Evolutionary conservation across 1,139 yeast genomes (phyloP).

Genomic region (Chernovozyma sophiae-reginae): DNA sequence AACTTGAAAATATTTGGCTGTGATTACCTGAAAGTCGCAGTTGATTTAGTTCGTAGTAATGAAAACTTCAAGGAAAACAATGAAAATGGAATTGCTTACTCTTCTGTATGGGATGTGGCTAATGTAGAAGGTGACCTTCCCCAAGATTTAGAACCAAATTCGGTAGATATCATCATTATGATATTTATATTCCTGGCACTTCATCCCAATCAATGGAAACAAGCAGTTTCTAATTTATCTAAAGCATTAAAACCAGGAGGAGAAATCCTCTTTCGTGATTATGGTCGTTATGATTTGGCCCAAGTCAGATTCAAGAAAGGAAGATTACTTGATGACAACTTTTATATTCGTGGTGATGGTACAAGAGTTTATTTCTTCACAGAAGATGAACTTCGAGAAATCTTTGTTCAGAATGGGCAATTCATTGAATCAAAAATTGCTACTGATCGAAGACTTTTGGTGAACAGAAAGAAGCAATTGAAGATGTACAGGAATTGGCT

Average conservation of each 20-base stretch:
- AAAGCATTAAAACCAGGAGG: constrained; percentile 91
- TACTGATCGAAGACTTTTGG: constrained; percentile 84
- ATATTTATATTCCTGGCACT: constrained; percentile 91
- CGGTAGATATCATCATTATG: constrained; percentile 89
- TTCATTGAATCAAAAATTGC: constrained; percentile 75
- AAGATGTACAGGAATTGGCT: constrained; percentile 98
- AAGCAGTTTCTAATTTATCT: constrained; percentile 66
- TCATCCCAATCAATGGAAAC: constrained; percentile 86
- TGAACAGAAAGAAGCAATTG: constrained; percentile 84
- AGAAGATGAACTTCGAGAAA: constrained; percentile 78
- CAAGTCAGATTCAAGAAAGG: constrained; percentile 92
- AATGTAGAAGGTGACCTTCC: constrained; percentile 73
- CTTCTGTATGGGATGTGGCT: constrained; percentile 95
- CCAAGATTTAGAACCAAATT: constrained; percentile 72
- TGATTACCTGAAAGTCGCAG: constrained; percentile 88
- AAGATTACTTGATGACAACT: constrained; percentile 83
- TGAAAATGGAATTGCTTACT: constrained; percentile 59
- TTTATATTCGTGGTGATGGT: constrained; percentile 96
- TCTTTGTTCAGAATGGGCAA: constrained; percentile 47
- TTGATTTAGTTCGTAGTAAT: constrained; percentile 69
- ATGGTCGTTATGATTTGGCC: constrained; percentile 93
- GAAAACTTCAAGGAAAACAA: constrained; percentile 48
- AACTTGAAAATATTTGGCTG: constrained; percentile 74
- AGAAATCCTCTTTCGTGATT: constrained; percentile 81
- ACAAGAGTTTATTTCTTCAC: constrained; percentile 96